Conservation (phyloP, 2,329 filamentous ascomycete genomes). For the Sporothrix sp. region DNA sequence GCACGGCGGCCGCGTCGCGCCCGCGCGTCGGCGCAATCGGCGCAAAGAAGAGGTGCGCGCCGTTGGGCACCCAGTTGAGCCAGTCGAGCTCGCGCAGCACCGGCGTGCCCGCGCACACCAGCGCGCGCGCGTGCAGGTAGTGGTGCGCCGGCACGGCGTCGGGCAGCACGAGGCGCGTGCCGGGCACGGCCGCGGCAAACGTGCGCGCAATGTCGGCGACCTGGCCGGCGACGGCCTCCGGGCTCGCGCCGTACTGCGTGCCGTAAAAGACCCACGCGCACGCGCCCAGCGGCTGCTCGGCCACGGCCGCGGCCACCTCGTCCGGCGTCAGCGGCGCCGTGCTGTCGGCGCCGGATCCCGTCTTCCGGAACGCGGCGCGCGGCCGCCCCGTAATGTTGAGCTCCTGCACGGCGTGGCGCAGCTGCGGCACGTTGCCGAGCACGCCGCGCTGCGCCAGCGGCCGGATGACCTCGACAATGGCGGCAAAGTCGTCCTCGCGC, state of each 20-base stretch:
- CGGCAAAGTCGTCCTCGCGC: slow-evolving; percentile 26
- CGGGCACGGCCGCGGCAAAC: slow-evolving; percentile 31
- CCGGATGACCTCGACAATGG: slow-evolving; percentile 29
- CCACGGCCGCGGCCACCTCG: slow-evolving; percentile 24
- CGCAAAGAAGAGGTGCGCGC: slow-evolving; percentile 38
- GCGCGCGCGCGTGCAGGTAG: slow-evolving; percentile 28
- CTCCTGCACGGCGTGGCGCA: slow-evolving; percentile 30
- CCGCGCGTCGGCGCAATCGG: slow-evolving; percentile 41
- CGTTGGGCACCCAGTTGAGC: slow-evolving; percentile 43
- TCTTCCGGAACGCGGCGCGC: slow-evolving; percentile 23
- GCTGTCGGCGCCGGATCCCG: neutral
- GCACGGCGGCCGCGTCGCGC: slow-evolving; percentile 35
- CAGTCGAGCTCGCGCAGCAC: slow-evolving; percentile 31
- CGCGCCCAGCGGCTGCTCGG: slow-evolving; percentile 31
- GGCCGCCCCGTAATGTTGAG: slow-evolving; percentile 31
- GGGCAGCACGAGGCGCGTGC: slow-evolving; percentile 33
- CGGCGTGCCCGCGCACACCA: slow-evolving; percentile 28
- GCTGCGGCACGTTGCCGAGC: slow-evolving; percentile 36
- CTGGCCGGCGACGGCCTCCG: slow-evolving; percentile 23
- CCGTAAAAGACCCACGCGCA: slow-evolving; percentile 42
- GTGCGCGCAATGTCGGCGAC: slow-evolving; percentile 32
- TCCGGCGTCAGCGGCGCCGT: slow-evolving; percentile 23
- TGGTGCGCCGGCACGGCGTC: slow-evolving; percentile 30
- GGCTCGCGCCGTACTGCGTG: slow-evolving; percentile 29
- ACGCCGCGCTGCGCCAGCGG: slow-evolving; percentile 24